phyloP scores from a whole-genome alignment of 257 asterid genomes.

The Cynanchum wilfordii region DNA sequence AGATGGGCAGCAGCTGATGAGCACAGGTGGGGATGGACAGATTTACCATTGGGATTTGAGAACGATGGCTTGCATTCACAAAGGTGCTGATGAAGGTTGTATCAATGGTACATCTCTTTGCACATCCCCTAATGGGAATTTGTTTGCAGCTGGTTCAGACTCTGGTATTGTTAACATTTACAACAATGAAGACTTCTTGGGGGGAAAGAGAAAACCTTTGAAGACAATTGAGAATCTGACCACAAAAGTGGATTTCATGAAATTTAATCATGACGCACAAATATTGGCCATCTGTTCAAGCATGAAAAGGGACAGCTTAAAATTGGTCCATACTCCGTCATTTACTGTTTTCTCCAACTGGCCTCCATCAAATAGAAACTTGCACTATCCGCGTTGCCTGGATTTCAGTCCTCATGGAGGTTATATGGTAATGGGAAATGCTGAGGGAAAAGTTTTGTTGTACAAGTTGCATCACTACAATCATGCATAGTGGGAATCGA shows the following conservation, averaged over 20 bases:
- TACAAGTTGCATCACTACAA: slow-evolving; percentile 91
- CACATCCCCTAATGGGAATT: slow-evolving; percentile 54
- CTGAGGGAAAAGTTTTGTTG: slow-evolving; percentile 69
- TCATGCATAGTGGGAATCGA: slow-evolving; percentile 41
- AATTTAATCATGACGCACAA: slow-evolving; percentile 66
- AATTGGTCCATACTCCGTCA: slow-evolving; percentile 69
- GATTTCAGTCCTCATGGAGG: slow-evolving; percentile 97
- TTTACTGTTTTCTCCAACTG: slow-evolving; percentile 77
- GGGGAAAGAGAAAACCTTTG: slow-evolving; percentile 77
- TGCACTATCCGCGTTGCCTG: slow-evolving; percentile 60
- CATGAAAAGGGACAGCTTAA: slow-evolving; percentile 78
- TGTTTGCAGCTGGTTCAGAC: slow-evolving; percentile 95
- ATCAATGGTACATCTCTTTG: slow-evolving; percentile 66
- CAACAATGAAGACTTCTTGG: slow-evolving; percentile 55
- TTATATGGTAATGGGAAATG: slow-evolving; percentile 80
- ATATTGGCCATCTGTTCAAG: slow-evolving; percentile 76
- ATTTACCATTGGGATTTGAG: slow-evolving; percentile 87
- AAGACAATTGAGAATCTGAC: slow-evolving; percentile 74
- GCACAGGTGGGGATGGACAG: slow-evolving; percentile 88
- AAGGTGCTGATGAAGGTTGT: slow-evolving; percentile 93
- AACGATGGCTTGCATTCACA: slow-evolving; percentile 70
- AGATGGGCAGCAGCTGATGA: slow-evolving; percentile 59
- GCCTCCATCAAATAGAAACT: slow-evolving; percentile 50
- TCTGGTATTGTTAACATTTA: slow-evolving; percentile 83
- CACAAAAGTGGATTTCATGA: slow-evolving; percentile 70